A percentile compares a stretch with the other conserved stretches of the same genome.
These are phyloP conservation scores for Artemisia annua DNA, from an alignment of 129 eudicot genomes.

Conservation along the genomic window DNA sequence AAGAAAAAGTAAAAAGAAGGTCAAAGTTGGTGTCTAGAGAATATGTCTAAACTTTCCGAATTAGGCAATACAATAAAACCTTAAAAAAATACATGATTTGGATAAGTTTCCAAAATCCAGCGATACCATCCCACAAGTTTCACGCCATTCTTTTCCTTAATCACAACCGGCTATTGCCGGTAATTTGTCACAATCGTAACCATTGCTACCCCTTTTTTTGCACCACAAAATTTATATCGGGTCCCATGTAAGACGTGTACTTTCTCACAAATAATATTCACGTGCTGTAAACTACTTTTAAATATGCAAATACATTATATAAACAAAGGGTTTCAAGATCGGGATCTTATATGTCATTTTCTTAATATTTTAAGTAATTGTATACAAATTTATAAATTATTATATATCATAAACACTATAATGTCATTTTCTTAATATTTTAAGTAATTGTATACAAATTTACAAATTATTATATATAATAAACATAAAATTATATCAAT, in stretches of 20 bases:
- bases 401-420: too few species aligned
- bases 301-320: neutral
- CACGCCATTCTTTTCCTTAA: conserved; percentile 6
- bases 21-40: conserved; percentile 8
- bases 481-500: too few species aligned
- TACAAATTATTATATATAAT: too few species aligned
- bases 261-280: neutral
- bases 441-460: too few species aligned
- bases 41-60: neutral
- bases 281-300: conserved; percentile 1
- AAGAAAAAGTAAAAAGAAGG: neutral
- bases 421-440: too few species aligned
- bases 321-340: too few species aligned
- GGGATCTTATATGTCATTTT: too few species aligned
- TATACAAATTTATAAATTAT: too few species aligned
- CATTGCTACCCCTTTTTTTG: neutral
- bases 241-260: conserved; percentile 10
- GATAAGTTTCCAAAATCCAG: neutral
- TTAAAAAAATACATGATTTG: conserved; percentile 8
- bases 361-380: too few species aligned
- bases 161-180: conserved; percentile 16
- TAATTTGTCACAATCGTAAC: neutral
- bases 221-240: neutral
- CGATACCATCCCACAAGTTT: conserved; percentile 1
- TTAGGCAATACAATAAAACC: conserved; percentile 15